Evolutionary conservation across 352 stramenopile species (phyloP).

Genomic region (Pythium myriotylum): DNA sequence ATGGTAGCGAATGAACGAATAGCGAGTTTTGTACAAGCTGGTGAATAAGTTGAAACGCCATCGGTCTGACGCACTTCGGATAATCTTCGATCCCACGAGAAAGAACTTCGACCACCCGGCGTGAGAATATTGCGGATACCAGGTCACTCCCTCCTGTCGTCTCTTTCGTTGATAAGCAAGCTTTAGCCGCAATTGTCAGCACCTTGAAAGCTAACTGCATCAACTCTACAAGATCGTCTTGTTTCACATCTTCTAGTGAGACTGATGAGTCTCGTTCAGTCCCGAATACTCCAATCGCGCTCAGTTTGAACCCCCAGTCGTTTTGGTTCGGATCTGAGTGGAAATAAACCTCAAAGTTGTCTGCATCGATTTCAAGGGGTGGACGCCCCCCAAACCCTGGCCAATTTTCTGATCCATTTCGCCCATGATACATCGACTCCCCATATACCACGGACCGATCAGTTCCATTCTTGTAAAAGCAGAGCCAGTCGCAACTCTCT

Average conservation of each 20-base stretch:
- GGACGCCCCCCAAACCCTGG: constrained; percentile 62
- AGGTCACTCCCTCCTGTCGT: background rate
- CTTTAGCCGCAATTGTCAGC: constrained; percentile 17
- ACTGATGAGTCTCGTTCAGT: background rate
- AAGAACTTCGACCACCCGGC: background rate
- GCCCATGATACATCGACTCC: constrained; percentile 63
- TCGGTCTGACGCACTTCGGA: constrained; percentile 47
- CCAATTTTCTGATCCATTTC: constrained; percentile 75
- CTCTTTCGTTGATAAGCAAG: background rate
- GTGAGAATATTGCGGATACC: constrained; percentile 8
- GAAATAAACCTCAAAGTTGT: constrained; percentile 82
- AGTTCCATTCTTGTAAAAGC: constrained; percentile 67
- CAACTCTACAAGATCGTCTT: constrained; percentile 1
- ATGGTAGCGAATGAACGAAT: constrained; percentile 44
- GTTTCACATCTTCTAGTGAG: background rate
- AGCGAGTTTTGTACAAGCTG: constrained; percentile 37
- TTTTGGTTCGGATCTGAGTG: constrained; percentile 81
- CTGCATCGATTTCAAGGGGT: constrained; percentile 71
- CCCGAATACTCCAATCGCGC: constrained; percentile 67
- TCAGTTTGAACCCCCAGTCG: constrained; percentile 91
- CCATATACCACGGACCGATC: constrained; percentile 50
- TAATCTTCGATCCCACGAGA: constrained; percentile 9
- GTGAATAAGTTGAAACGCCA: constrained; percentile 44
- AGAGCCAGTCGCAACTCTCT: constrained; percentile 59
- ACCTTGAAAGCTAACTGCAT: constrained; percentile 25